phyloP scores from a whole-genome alignment of 345 rosid genomes.

The Alliaria petiolata region DNA sequence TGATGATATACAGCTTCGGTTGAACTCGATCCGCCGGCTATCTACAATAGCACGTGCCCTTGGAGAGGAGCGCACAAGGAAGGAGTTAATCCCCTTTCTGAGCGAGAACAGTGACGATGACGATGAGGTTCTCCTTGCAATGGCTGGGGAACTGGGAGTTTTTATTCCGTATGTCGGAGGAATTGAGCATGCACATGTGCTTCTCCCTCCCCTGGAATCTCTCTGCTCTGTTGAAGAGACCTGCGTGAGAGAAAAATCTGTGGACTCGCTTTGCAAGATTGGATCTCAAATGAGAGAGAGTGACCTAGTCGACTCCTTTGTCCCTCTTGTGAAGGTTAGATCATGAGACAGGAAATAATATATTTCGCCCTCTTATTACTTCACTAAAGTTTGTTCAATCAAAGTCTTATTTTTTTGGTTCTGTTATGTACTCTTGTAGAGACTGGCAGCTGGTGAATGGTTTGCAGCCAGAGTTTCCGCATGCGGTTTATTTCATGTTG shows the following conservation, averaged over 20 bases:
- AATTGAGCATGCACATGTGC: slow-evolving; percentile 68
- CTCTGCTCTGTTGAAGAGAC: slow-evolving; percentile 92
- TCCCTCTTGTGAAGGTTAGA: slow-evolving; percentile 83
- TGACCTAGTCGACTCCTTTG: slow-evolving; percentile 70
- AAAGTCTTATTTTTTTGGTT: not conserved
- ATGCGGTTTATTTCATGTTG: slow-evolving; percentile 87
- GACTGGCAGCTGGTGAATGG: slow-evolving; percentile 96
- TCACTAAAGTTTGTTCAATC: not conserved
- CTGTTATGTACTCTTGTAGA: slow-evolving; percentile 39
- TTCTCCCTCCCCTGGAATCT: slow-evolving; percentile 80
- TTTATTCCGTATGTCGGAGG: slow-evolving; percentile 94
- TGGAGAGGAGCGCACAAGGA: slow-evolving; percentile 90
- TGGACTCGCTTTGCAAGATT: slow-evolving; percentile 76
- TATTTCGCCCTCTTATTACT: not conserved
- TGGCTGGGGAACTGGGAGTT: slow-evolving; percentile 90
- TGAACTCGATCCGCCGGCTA: slow-evolving; percentile 82
- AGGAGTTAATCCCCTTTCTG: slow-evolving; percentile 83
- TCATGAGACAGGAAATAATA: not conserved
- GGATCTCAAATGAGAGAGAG: slow-evolving; percentile 90
- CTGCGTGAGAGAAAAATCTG: slow-evolving; percentile 87
- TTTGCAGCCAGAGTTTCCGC: slow-evolving; percentile 95
- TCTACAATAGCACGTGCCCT: slow-evolving; percentile 97
- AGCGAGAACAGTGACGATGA: slow-evolving; percentile 96
- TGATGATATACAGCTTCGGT: slow-evolving; percentile 90
- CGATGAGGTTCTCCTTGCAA: slow-evolving; percentile 94